phyloP scores from a whole-genome alignment of 495 filamentous ascomycete species.

The Penicillium coffeae region DNA sequence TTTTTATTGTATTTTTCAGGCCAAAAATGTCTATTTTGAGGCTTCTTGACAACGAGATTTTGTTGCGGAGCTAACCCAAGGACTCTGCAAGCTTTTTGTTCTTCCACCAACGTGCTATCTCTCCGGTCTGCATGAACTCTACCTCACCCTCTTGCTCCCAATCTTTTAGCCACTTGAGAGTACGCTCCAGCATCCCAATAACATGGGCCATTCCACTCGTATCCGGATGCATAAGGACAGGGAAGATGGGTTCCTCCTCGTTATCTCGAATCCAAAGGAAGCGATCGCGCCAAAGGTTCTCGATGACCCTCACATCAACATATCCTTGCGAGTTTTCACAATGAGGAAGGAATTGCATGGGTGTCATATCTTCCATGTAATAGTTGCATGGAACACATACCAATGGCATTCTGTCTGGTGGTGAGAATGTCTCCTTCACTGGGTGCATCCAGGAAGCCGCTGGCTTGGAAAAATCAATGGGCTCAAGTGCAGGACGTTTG shows the following conservation, averaged over 20 bases:
- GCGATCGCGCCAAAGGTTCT: conserved; percentile 53
- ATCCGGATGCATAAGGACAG: conserved; percentile 55
- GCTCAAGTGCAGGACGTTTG: conserved; percentile 39
- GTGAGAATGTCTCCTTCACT: conserved; percentile 23
- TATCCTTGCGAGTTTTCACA: conserved; percentile 51
- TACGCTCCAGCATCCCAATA: conserved; percentile 55
- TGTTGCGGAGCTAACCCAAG: background rate
- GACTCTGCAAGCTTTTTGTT: background rate
- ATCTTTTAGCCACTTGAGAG: conserved; percentile 50
- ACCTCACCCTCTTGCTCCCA: conserved; percentile 41
- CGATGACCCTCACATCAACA: conserved; percentile 47
- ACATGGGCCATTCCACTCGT: conserved; percentile 61
- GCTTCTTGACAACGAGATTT: too few species aligned
- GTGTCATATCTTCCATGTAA: conserved; percentile 58
- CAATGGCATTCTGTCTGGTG: conserved; percentile 30
- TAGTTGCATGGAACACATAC: conserved; percentile 54
- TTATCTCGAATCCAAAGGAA: conserved; percentile 43
- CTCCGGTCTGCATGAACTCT: conserved; percentile 34
- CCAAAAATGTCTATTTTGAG: too few species aligned
- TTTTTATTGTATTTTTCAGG: too few species aligned
- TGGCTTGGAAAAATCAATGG: conserved; percentile 46
- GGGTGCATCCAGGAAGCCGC: conserved; percentile 59
- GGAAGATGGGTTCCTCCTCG: conserved; percentile 40
- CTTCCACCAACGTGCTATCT: conserved; percentile 27
- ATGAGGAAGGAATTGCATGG: conserved; percentile 50